Conservation (phyloP, 176 grass and related monocot species). For the Lolium multiflorum region DNA sequence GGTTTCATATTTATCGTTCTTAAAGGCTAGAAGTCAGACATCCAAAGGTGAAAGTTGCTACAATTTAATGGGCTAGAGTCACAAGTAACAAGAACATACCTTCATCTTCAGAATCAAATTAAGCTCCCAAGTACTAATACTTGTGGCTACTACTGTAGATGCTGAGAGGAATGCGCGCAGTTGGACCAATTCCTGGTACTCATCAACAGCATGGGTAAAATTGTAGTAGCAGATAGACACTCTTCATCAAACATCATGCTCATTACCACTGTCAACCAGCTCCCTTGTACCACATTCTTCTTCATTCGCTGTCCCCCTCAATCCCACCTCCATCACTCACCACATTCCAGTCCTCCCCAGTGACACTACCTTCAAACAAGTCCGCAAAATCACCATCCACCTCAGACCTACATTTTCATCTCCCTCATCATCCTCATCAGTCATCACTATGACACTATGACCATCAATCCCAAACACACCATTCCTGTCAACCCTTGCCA, state of each 20-base stretch:
- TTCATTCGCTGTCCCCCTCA: neutral
- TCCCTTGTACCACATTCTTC: neutral
- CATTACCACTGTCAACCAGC: conserved; percentile 43
- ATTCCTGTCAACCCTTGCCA: no score
- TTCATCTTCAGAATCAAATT: neutral
- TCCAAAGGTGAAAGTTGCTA: no score
- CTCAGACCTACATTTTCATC: no score
- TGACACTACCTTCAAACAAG: no score
- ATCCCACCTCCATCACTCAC: conserved; percentile 26
- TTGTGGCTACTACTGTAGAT: neutral
- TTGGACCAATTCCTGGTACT: neutral
- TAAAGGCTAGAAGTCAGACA: no score
- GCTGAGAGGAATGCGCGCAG: neutral
- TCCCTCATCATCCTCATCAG: no score
- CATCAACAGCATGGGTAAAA: neutral
- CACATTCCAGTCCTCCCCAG: conserved; percentile 74
- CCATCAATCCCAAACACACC: no score
- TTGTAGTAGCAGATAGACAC: neutral
- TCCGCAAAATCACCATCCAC: no score
- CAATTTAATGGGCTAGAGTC: no score
- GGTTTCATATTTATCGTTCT: no score
- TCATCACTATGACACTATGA: no score
- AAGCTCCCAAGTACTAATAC: neutral
- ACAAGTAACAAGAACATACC: conserved; percentile 5
- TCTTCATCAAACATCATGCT: conserved; percentile 78